Percentiles rank a stretch among this genome's conserved stretches.
phyloP scores from a whole-genome alignment of 75 land plant genomes.

The Pseudotsuga menziesii region DNA sequence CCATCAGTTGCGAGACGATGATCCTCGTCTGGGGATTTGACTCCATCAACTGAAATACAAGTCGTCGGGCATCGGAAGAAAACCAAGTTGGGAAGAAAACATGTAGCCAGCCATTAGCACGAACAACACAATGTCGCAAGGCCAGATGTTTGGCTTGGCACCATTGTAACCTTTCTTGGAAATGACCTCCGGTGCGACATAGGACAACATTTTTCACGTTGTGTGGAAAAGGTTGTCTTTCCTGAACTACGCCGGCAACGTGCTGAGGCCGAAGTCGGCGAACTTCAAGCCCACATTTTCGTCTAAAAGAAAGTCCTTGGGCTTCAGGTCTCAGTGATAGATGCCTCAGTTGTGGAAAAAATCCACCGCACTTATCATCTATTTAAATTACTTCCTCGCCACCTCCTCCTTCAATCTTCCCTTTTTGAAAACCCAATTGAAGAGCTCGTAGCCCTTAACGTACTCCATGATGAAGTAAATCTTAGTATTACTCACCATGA shows the following conservation, averaged over 20 bases:
- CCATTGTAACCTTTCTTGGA: conserved; percentile 44
- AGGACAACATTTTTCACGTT: conserved; percentile 56
- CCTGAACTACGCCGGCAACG: no score
- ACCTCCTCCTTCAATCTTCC: conserved; percentile 37
- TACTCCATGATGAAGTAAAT: conserved; percentile 9
- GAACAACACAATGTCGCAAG: conserved; percentile 40
- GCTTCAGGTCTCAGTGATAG: no score
- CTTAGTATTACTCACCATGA: no score
- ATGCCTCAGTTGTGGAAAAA: no score
- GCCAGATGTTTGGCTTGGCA: conserved; percentile 46
- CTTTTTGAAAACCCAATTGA: conserved; percentile 4
- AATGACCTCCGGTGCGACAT: no score
- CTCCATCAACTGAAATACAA: no score
- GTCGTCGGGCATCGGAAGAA: no score
- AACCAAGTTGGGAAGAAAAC: conserved; percentile 4
- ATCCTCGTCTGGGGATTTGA: no score
- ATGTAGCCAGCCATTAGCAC: no score
- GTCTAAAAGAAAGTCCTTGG: conserved; percentile 48
- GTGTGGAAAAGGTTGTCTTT: conserved; percentile 62
- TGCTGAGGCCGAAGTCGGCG: no score
- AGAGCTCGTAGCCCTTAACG: conserved; percentile 40
- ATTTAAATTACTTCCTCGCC: conserved; percentile 59
- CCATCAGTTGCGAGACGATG: no score
- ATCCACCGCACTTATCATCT: conserved; percentile 41
- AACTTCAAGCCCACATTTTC: conserved; percentile 46